Conservation (phyloP, 371 early-diverging fungal genomes). For the Chytridium lagenaria region DNA sequence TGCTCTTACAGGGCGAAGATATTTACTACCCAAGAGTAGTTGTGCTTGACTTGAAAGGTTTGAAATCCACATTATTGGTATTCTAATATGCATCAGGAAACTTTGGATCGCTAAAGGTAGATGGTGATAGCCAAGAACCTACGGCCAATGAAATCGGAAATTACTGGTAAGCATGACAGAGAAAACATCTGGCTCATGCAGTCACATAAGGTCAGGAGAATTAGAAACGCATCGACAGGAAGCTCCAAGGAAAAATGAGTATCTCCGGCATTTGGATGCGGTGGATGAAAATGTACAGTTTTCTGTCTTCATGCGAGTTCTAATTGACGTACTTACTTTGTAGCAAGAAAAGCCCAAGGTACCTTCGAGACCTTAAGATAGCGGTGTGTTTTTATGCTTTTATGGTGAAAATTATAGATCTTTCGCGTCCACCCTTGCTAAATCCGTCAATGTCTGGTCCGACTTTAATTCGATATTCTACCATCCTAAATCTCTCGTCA, state of each 20-base stretch:
- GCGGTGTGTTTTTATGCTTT: no score
- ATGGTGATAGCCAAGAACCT: slow-evolving; percentile 61
- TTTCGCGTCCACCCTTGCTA: slow-evolving; percentile 43
- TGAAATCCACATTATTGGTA: slow-evolving; percentile 1
- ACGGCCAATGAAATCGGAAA: slow-evolving; percentile 44
- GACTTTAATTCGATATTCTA: slow-evolving; percentile 79
- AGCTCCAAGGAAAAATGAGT: slow-evolving; percentile 55
- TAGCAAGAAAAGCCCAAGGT: no score
- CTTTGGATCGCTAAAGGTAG: slow-evolving; percentile 70
- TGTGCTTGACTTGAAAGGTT: slow-evolving; percentile 76
- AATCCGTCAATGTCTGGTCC: slow-evolving; percentile 73
- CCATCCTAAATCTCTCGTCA: slow-evolving; percentile 73
- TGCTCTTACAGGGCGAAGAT: slow-evolving; percentile 59
- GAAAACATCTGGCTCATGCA: neutral
- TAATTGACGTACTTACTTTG: no score
- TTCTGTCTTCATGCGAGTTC: no score
- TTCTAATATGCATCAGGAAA: slow-evolving; percentile 55
- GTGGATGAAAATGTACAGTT: slow-evolving; percentile 26
- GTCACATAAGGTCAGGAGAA: slow-evolving; percentile 56
- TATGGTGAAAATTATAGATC: no score
- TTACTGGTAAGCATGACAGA: slow-evolving; percentile 47
- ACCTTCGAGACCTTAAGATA: no score
- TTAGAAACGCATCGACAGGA: slow-evolving; percentile 51
- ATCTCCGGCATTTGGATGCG: slow-evolving; percentile 60
- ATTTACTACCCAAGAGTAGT: slow-evolving; percentile 81